A percentile compares a stretch with the other conserved stretches of the same genome.
phyloP scores from a whole-genome alignment of 352 stramenopile species.

The Phytophthora capsici region DNA sequence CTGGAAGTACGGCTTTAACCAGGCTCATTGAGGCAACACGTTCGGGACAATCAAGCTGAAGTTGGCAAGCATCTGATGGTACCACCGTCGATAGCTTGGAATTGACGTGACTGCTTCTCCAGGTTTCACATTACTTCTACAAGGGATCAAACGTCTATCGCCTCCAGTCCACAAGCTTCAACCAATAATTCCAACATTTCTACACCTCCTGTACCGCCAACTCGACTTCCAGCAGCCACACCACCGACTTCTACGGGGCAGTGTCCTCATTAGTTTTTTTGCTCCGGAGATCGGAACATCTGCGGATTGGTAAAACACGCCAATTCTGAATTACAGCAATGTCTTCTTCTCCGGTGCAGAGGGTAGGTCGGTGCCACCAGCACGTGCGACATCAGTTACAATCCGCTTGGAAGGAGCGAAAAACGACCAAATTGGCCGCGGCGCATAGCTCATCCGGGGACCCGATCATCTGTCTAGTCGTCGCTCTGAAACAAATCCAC shows the following conservation, averaged over 20 bases:
- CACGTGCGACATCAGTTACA: constrained; percentile 8
- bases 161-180: constrained; percentile 26
- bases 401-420: constrained; percentile 18
- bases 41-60: constrained; percentile 32
- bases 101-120: constrained; percentile 3
- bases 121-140: constrained; percentile 18
- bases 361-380: not conserved
- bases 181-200: constrained; percentile 28
- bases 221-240: constrained; percentile 4
- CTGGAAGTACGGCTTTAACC: constrained; percentile 15
- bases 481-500: not conserved
- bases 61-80: constrained; percentile 24
- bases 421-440: constrained; percentile 32
- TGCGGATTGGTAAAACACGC: not conserved
- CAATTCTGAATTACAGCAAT: constrained; percentile 14
- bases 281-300: constrained; percentile 22
- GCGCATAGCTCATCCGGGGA: constrained; percentile 9
- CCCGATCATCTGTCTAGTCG: constrained; percentile 16
- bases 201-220: constrained; percentile 10
- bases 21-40: constrained; percentile 39
- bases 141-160: constrained; percentile 28
- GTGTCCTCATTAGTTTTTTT: constrained; percentile 32
- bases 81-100: constrained; percentile 14
- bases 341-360: constrained; percentile 14
- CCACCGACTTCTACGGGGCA: constrained; percentile 31